Base-by-base conservation (phyloP, 2,329 filamentous ascomycete genomes). In the Cyclaneusma minus region DNA sequence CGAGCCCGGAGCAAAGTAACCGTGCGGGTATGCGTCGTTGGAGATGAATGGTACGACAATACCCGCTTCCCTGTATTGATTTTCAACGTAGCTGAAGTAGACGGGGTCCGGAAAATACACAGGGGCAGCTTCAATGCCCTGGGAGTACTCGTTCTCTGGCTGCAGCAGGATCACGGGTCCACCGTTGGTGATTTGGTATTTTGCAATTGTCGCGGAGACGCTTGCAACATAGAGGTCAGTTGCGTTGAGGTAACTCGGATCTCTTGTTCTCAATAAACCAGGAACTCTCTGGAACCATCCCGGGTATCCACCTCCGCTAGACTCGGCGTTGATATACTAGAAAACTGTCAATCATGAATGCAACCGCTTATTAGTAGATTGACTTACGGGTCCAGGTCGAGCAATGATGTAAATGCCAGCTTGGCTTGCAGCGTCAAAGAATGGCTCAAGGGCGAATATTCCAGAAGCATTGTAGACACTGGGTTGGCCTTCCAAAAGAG, bases 271-370 rank as follows among this genome's bases (percentile, higher is more conserved):
- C 28, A 83, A 49, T 1, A 58, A 60, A 1, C 65, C 78, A 25
- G 66, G 63, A n/a, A 75, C 53, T 8, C 77, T 60, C 44, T 79
- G 71, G 9, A 85, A 46, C 81, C 81, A 89, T 2, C 80, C 81
- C 0, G 82, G 81, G 33, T 80, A 85, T 0, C 81, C 81, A 28
- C 82, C 82, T 1, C 79, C 81, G 5, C 67, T 70, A 0, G 60
- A 67, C 46, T 89, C 80, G 1, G 79, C 80, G 41, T 87, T 83
- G 53, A 85, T 82, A 26, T 83, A 83, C 68, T 56, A 8, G n/a
- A 12, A 10, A 45, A 37, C 39, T 37, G 9, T 24, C 9, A 29
- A 24, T 13, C 7, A 16, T 30, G n/a, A n/a, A n/a, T n/a, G n/a
- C n/a, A n/a, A n/a, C n/a, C n/a, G n/a, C n/a, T 13, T 22, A 27